Percentiles rank a stretch among this genome's conserved stretches.
Conservation (phyloP, 495 filamentous ascomycete species). For the Cercophora newfieldiana region DNA sequence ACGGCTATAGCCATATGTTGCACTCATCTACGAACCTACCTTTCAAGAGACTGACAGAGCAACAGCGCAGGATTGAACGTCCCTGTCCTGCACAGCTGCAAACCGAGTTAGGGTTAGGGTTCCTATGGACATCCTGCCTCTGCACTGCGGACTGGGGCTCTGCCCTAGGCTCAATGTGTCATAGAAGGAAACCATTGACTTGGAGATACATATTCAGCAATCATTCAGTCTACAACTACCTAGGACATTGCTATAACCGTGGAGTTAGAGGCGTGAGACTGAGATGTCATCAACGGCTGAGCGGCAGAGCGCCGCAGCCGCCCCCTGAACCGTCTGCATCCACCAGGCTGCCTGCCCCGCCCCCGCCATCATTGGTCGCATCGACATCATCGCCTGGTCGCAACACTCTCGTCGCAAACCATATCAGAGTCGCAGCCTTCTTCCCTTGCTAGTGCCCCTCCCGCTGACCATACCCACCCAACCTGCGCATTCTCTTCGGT, state of each 20-base stretch:
- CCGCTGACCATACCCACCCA: not conserved
- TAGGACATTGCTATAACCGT: too few relatives aligned
- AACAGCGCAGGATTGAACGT: too few relatives aligned
- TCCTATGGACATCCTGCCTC: too few relatives aligned
- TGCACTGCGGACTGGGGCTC: too few relatives aligned
- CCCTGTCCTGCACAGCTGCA: not conserved
- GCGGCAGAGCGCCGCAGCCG: not conserved
- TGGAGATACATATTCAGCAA: too few relatives aligned
- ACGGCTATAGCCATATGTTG: too few relatives aligned
- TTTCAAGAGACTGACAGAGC: too few relatives aligned
- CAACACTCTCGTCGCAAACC: conserved; percentile 9
- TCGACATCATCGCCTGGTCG: conserved; percentile 14
- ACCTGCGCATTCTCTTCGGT: too few relatives aligned
- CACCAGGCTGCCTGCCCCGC: conserved; percentile 15
- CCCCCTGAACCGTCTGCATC: not conserved
- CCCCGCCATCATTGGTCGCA: conserved; percentile 11
- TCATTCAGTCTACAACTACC: too few relatives aligned
- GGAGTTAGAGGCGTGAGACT: not conserved
- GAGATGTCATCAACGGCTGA: not conserved
- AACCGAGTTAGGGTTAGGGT: not conserved
- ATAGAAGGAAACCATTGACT: too few relatives aligned
- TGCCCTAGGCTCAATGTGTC: too few relatives aligned
- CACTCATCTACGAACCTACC: too few relatives aligned
- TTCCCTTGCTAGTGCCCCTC: not conserved
- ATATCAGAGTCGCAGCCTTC: not conserved